phyloP scores from a whole-genome alignment of 2,329 filamentous ascomycete genomes.

The Arthroderma sp. region DNA sequence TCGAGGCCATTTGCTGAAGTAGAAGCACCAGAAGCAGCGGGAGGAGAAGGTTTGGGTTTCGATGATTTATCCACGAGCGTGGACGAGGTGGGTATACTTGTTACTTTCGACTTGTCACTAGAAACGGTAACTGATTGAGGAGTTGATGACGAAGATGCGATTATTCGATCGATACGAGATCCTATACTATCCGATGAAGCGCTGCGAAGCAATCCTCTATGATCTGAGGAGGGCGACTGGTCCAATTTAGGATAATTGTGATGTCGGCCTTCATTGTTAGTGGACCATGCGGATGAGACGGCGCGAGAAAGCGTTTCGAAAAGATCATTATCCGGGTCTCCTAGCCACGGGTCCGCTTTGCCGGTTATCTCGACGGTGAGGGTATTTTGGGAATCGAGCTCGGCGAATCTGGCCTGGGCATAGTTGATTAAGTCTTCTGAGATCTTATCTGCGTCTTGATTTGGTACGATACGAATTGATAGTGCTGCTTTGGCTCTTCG shows the following conservation, averaged over 20 bases:
- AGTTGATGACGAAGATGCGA: slow-evolving; percentile 18
- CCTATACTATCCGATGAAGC: slow-evolving; percentile 28
- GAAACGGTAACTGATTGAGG: slow-evolving; percentile 4
- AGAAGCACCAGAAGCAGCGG: too few relatives aligned
- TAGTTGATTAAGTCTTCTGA: slow-evolving; percentile 54
- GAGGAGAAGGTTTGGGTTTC: slow-evolving; percentile 1
- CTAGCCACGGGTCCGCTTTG: slow-evolving; percentile 89
- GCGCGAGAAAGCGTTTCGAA: slow-evolving; percentile 80
- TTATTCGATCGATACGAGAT: slow-evolving; percentile 27
- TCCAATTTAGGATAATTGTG: slow-evolving; percentile 19
- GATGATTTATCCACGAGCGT: slow-evolving; percentile 6
- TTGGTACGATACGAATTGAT: slow-evolving; percentile 82
- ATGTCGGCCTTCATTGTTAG: slow-evolving; percentile 17
- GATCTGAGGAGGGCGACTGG: slow-evolving; percentile 12
- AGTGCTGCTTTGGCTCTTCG: slow-evolving; percentile 77
- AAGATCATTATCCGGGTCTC: slow-evolving; percentile 78
- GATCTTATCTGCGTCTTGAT: slow-evolving; percentile 74
- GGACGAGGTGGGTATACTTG: slow-evolving; percentile 6
- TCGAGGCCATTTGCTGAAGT: too few relatives aligned
- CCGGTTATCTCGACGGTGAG: slow-evolving; percentile 79
- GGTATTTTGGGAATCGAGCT: slow-evolving; percentile 66
- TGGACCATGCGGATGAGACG: slow-evolving; percentile 70
- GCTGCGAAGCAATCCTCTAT: slow-evolving; percentile 17
- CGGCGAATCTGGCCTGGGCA: slow-evolving; percentile 56
- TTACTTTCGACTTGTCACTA: background rate